A percentile compares a stretch with the other conserved stretches of the same genome.
These are phyloP conservation scores for Aureobasidium musti DNA, from an alignment of 2,329 filamentous ascomycete species.

Conservation along the genomic window DNA sequence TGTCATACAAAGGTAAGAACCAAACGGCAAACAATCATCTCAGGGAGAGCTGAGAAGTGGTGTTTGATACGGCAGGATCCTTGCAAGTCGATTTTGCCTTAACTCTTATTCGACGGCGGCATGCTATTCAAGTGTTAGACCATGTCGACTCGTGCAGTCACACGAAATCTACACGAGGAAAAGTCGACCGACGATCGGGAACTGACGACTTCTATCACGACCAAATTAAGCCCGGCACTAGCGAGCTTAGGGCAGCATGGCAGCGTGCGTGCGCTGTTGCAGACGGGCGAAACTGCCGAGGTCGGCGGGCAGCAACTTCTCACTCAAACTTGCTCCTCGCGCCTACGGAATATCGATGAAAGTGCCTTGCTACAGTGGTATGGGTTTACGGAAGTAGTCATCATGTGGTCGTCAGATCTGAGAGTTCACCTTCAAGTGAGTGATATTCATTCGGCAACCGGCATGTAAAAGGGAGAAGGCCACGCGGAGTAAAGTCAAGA, in stretches of 20 bases:
- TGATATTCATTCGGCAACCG: background rate
- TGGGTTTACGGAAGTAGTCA: background rate
- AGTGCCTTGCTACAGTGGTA: background rate
- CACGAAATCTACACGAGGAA: slow-evolving; percentile 20
- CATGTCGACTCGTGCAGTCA: slow-evolving; percentile 22
- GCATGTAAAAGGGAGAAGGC: background rate
- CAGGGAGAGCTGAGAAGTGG: background rate
- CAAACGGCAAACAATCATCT: background rate
- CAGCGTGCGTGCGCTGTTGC: slow-evolving; percentile 8
- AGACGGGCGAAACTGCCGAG: slow-evolving; percentile 5
- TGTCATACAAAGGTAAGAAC: background rate
- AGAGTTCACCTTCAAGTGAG: background rate
- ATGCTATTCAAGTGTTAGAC: slow-evolving; percentile 7
- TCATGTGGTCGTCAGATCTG: background rate
- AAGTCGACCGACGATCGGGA: slow-evolving; percentile 12
- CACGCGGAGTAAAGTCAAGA: background rate
- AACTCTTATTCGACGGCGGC: background rate
- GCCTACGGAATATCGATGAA: slow-evolving; percentile 6
- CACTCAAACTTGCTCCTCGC: slow-evolving; percentile 1
- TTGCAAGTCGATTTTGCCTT: background rate
- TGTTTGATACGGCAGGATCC: background rate
- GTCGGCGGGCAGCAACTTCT: slow-evolving; percentile 11
- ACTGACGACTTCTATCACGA: slow-evolving; percentile 23
- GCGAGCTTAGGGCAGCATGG: slow-evolving; percentile 12
- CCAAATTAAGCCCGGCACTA: slow-evolving; percentile 24